Base-by-base conservation (phyloP, 257 asterid genomes). In the Leptodermis oblonga region DNA sequence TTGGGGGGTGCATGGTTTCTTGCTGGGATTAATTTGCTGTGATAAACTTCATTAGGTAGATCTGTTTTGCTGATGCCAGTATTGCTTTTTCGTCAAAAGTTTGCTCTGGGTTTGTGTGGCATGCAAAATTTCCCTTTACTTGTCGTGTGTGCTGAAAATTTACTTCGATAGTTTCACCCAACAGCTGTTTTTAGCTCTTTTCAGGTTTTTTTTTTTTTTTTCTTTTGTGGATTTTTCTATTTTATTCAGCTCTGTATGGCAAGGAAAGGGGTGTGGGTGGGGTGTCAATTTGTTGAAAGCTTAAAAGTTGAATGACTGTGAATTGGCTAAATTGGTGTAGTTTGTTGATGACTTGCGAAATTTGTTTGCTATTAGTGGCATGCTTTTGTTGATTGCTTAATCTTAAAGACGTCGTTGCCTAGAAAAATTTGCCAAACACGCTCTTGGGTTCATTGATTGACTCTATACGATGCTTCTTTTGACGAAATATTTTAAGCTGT, bases 1-100 rank as follows among this genome's bases (percentile, higher is more conserved):
- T 45, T 17, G 59, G 74, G 14, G 2, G 8, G 20, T 42, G 18
- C 26, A 8, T 37, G 34, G 59, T 8, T 63, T 41, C 55, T 39
- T 20, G 39, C 6, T 6, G 28, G 62, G 5, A 37, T 31, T 62
- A 12, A 39, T 20, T 1, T 65, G 39, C 22, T 28, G 5, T 52
- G 0, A 33, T 55, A 23, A 5, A 17, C 34, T 22, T 43, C 41
- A 65, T 65, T 48, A 10, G 65, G 68, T 52, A 66, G 72, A 73
- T 73, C 77, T 48, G 28, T 23, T 36, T 7, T 31, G 53, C 20
- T 68, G 46, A 25, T 60, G 25, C n/a, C n/a, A n/a, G n/a, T n/a
- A n/a, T n/a, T n/a, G n/a, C n/a, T 61, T 43, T 69, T 31, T 18
- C 0, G 34, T 11, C 37, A 37, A 20, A 5, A 25, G 17, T 48